Base-by-base conservation (phyloP, 345 rosid species). In the Moringa oleifera region DNA sequence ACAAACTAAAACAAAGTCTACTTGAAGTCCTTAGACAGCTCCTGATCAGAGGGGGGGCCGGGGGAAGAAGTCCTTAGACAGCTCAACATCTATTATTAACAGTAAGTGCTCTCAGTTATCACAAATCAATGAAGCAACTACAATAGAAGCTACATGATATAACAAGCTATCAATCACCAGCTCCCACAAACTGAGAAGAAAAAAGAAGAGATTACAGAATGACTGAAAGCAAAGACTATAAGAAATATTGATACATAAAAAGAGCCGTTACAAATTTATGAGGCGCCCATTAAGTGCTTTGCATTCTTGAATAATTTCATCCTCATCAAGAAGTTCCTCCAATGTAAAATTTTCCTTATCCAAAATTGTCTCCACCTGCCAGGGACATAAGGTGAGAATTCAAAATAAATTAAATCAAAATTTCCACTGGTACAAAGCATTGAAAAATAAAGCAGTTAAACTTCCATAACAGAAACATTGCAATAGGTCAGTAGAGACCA, bases 231-330 rank as follows among this genome's bases (percentile, higher is more conserved):
- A 51, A 51, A 51, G 54, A 51, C 15, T 51, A 19, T 6, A 51
- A 47, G 2, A 51, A 20, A 51, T 51, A 18, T 18, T 6, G 22
- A 51, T 51, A 51, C 23, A 12, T 6, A 51, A n/a, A 13, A 41
- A 41, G 47, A 1, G 1, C 1, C 6, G 12, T 70, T 88, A 92
- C 98, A 85, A 92, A 72, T 84, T 89, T 60, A 92, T 82, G 67
- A 92, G 96, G 52, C 95, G 92, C 23, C 87, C 85, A 46, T 92
- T 89, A 22, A 89, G 75, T 37, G 93, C 85, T 78, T 92, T 92
- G 95, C 98, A 92, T 75, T 92, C 98, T 78, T 92, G 98, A 77
- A 92, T 92, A 33, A 92, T 82, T 72, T 92, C 98, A 77, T 89
- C 98, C 82, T 92, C 98, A 20, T 89, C 93, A 59, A 92, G 92